phyloP scores from a whole-genome alignment of 2,329 filamentous ascomycete genomes.

The Clarireedia hainanense region DNA sequence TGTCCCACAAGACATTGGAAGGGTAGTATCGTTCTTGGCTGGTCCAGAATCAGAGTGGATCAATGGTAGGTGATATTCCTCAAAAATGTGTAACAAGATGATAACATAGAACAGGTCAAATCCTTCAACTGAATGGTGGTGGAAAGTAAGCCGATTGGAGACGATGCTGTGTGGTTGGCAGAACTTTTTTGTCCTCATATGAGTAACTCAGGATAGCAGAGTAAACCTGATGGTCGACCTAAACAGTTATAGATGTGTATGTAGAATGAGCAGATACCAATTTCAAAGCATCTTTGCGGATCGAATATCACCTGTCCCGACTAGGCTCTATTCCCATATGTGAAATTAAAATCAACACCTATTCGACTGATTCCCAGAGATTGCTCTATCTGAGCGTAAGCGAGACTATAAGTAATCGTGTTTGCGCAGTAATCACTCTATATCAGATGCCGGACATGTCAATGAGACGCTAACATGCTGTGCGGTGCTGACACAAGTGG shows the following conservation, averaged over 20 bases:
- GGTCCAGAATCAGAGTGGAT: slow-evolving; percentile 44
- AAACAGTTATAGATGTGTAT: neutral
- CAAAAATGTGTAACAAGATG: neutral
- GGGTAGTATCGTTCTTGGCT: slow-evolving; percentile 52
- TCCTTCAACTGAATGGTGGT: slow-evolving; percentile 10
- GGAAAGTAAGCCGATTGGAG: slow-evolving; percentile 2
- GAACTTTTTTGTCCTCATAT: neutral
- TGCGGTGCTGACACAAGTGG: no score
- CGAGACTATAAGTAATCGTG: no score
- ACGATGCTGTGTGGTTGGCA: neutral
- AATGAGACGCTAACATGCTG: no score
- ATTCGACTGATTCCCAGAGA: no score
- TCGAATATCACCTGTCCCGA: no score
- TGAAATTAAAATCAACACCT: no score
- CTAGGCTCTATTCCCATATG: no score
- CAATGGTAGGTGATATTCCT: slow-evolving; percentile 11
- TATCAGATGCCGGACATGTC: no score
- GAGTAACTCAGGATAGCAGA: neutral
- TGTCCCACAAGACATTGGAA: slow-evolving; percentile 58
- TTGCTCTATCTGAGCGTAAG: no score
- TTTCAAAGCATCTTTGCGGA: neutral
- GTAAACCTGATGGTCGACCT: neutral
- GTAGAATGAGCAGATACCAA: neutral
- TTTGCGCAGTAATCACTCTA: no score
- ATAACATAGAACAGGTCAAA: slow-evolving; percentile 8